Conservation (phyloP, 768 basidiomycete species). For the Clavaria fumosa region DNA sequence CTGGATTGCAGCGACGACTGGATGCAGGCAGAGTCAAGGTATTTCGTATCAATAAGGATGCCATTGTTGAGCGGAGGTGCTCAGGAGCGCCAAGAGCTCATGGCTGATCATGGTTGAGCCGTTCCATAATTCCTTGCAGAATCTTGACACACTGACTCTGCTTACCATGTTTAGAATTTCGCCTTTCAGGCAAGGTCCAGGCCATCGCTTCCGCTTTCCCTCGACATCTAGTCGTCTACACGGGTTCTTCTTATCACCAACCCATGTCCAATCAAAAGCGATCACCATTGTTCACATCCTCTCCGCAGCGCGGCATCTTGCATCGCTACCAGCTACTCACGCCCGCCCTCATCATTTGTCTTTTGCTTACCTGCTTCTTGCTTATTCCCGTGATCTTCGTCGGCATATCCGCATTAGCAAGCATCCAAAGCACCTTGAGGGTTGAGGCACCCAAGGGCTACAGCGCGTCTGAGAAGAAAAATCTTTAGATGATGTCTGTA, state of each 20-base stretch:
- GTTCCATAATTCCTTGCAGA: not conserved
- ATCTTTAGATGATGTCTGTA: constrained; percentile 51
- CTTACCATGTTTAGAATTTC: constrained; percentile 24
- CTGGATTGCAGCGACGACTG: constrained; percentile 24
- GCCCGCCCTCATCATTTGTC: constrained; percentile 50
- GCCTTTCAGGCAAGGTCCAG: constrained; percentile 34
- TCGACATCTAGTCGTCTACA: constrained; percentile 50
- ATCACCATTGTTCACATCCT: constrained; percentile 21
- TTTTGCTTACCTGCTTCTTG: constrained; percentile 52
- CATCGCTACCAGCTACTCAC: constrained; percentile 66
- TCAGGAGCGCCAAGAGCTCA: constrained; percentile 28
- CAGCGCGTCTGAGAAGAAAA: constrained; percentile 60
- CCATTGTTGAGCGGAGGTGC: constrained; percentile 32
- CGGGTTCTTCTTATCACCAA: constrained; percentile 40
- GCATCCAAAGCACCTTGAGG: constrained; percentile 56
- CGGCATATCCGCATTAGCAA: constrained; percentile 50
- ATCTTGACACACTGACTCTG: constrained; percentile 4
- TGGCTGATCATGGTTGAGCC: constrained; percentile 40
- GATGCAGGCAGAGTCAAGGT: constrained; percentile 29
- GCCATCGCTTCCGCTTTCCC: constrained; percentile 33
- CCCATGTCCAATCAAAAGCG: constrained; percentile 8
- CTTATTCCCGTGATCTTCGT: constrained; percentile 50
- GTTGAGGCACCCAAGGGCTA: constrained; percentile 51
- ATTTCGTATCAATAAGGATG: constrained; percentile 42
- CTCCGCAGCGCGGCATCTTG: constrained; percentile 43